Base-by-base conservation (phyloP, 768 basidiomycete species). In the Leccinellum albellum region DNA sequence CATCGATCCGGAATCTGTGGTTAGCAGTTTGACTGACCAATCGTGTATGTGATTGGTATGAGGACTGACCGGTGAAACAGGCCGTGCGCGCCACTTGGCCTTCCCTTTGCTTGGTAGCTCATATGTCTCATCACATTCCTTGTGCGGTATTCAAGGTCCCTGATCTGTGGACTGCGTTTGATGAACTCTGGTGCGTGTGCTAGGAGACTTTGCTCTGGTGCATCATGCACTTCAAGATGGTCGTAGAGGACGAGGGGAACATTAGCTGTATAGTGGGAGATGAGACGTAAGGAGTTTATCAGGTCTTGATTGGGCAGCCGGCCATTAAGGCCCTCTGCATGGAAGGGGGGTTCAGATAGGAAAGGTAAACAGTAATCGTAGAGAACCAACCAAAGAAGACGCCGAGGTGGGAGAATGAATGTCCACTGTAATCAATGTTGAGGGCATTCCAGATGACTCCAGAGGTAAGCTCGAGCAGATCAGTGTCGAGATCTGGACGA, bases 391-490 rank as follows among this genome's bases (percentile, higher is more conserved):
- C 96, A 71, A 88, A 91, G 75, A 93, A 98, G 10, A 98, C 74
- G n/a, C 97, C 96, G 2, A 98, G 78, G 67, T 98, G 92, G 10
- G 90, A 93, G 73, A 98, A 96, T 0, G 95, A 98, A 72, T 99
- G 96, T 0, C 94, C 91, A 1, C 94, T 92, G 70, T 98, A 98
- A 70, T 98, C 97, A 44, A 99, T 84, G 63, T 89, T 90, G 47
- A 99, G 74, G 12, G 94, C 94, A 1, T 91, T 93, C 97, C 97
- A 99, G 44, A 99, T 89, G 6, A 94, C 88, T 3, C 94, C 95
- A 3, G 92, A 91, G 2, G 83, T 71, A 23, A 91, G 66, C 32
- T 76, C 72, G 35, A 97, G 76, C 9, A 78, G 75, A 33, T 89
- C 84, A 1, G 82, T 81, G n/a, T 75, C 62, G 17, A 94, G 75